phyloP scores from a whole-genome alignment of 305 asterid species.

The Withania somnifera region DNA sequence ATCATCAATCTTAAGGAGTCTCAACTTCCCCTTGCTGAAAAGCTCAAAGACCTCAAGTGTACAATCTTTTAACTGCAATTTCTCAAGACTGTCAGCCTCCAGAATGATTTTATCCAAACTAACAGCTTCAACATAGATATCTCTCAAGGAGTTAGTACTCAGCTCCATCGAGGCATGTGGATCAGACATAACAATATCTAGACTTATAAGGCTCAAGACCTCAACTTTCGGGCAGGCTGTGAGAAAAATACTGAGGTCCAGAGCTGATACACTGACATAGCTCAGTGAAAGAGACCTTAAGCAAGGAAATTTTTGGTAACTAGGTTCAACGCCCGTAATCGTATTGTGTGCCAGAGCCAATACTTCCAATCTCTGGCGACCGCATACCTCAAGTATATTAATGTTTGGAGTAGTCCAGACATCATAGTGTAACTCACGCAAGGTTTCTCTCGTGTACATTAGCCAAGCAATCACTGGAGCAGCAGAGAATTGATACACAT shows the following conservation, averaged over 20 bases:
- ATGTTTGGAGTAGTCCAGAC: slow-evolving; percentile 70
- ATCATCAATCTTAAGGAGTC: slow-evolving; percentile 66
- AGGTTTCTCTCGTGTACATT: slow-evolving; percentile 70
- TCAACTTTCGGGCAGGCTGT: slow-evolving; percentile 69
- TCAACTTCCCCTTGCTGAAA: slow-evolving; percentile 65
- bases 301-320: slow-evolving; percentile 75
- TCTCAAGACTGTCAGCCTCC: slow-evolving; percentile 80
- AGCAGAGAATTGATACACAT: slow-evolving; percentile 75
- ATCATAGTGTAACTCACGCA: slow-evolving; percentile 66
- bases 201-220: slow-evolving; percentile 45
- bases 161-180: slow-evolving; percentile 70
- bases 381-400: slow-evolving; percentile 77
- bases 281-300: slow-evolving; percentile 59
- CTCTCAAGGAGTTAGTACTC: slow-evolving; percentile 64
- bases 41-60: slow-evolving; percentile 77
- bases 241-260: slow-evolving; percentile 71
- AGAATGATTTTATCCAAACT: slow-evolving; percentile 75
- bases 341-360: slow-evolving; percentile 66
- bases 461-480: slow-evolving; percentile 89
- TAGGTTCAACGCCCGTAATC: slow-evolving; percentile 69
- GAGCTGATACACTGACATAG: slow-evolving; percentile 64
- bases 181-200: slow-evolving; percentile 83
- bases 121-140: slow-evolving; percentile 74
- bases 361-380: slow-evolving; percentile 73
- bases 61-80: slow-evolving; percentile 81